These are phyloP conservation scores for Claviceps citrina DNA, from an alignment of 2,329 filamentous ascomycete species.

Conservation along the genomic window DNA sequence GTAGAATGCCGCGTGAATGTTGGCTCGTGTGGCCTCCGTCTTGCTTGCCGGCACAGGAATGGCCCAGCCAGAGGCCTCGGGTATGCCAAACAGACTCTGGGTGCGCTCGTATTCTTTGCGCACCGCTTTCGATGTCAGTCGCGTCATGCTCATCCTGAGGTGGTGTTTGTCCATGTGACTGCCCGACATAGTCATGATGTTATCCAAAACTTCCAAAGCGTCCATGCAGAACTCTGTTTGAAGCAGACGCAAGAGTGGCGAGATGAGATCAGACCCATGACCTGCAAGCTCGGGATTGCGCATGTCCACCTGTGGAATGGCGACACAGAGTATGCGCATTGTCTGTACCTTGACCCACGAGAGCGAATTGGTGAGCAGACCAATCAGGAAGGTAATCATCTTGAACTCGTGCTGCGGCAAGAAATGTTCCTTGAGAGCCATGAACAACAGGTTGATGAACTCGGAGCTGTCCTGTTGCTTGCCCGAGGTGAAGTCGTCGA, in stretches of 20 bases:
- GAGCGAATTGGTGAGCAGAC: conserved; percentile 73
- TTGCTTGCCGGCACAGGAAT: conserved; percentile 85
- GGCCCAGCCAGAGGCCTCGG: conserved; percentile 89
- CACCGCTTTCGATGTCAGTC: conserved; percentile 67
- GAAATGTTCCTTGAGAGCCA: conserved; percentile 60
- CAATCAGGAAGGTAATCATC: conserved; percentile 78
- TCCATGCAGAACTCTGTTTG: conserved; percentile 91
- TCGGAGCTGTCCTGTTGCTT: conserved; percentile 55
- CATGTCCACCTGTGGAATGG: conserved; percentile 88
- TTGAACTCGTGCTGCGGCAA: conserved; percentile 71
- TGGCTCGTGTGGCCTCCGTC: conserved; percentile 70
- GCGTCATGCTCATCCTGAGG: conserved; percentile 94
- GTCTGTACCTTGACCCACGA: conserved; percentile 86
- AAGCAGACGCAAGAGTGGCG: conserved; percentile 71
- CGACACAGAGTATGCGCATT: conserved; percentile 72
- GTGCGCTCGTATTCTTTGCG: conserved; percentile 91
- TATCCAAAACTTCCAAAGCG: conserved; percentile 79
- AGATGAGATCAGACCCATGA: conserved; percentile 89
- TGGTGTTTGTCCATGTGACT: conserved; percentile 89
- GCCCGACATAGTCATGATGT: conserved; percentile 86
- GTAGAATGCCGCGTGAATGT: conserved; percentile 93
- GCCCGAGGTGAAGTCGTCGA: conserved; percentile 54
- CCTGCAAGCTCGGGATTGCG: conserved; percentile 74
- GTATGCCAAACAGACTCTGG: conserved; percentile 90
- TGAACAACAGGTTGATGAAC: conserved; percentile 59